A percentile compares a stretch with the other conserved stretches of the same genome.
Evolutionary conservation across 2,329 filamentous ascomycete species (phyloP).

Genomic region (Microdochium nivale): DNA sequence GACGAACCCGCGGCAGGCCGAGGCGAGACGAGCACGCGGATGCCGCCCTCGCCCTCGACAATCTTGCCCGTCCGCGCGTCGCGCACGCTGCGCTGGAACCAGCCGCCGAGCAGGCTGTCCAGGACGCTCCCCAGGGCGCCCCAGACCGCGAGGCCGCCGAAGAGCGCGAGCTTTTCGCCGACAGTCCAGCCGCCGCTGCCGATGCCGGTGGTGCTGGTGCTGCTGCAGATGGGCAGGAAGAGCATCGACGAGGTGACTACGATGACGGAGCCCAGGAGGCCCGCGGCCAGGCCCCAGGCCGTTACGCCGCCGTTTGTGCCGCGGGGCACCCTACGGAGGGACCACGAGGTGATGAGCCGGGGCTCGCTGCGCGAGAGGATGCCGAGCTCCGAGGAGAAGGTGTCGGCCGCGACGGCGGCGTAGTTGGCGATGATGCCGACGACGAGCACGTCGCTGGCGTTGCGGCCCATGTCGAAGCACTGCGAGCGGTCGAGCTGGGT

Average conservation of each 20-base stretch:
- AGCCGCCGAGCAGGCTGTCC: slow-evolving; percentile 79
- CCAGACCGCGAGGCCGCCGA: slow-evolving; percentile 57
- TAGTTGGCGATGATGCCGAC: slow-evolving; percentile 73
- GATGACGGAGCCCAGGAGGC: slow-evolving; percentile 64
- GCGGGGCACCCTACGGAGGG: slow-evolving; percentile 68
- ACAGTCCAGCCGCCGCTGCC: slow-evolving; percentile 37
- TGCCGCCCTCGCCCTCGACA: slow-evolving; percentile 75
- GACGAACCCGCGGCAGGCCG: background rate
- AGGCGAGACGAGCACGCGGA: slow-evolving; percentile 40
- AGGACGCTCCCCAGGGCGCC: slow-evolving; percentile 74
- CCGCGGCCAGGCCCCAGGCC: slow-evolving; percentile 61
- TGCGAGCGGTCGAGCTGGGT: slow-evolving; percentile 12
- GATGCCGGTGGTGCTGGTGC: slow-evolving; percentile 26
- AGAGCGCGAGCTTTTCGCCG: slow-evolving; percentile 34
- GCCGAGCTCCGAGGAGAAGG: slow-evolving; percentile 89
- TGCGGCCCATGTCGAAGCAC: slow-evolving; percentile 18
- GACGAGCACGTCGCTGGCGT: slow-evolving; percentile 54
- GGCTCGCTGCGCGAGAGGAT: slow-evolving; percentile 73
- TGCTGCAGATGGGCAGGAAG: slow-evolving; percentile 59
- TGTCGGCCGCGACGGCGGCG: slow-evolving; percentile 84
- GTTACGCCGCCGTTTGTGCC: slow-evolving; percentile 95
- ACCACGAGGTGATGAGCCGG: slow-evolving; percentile 75
- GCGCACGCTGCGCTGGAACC: slow-evolving; percentile 78
- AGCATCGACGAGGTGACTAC: slow-evolving; percentile 57
- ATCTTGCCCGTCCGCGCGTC: slow-evolving; percentile 80